phyloP scores from a whole-genome alignment of 2,329 filamentous ascomycete species.

The Geosmithia putterillii region DNA sequence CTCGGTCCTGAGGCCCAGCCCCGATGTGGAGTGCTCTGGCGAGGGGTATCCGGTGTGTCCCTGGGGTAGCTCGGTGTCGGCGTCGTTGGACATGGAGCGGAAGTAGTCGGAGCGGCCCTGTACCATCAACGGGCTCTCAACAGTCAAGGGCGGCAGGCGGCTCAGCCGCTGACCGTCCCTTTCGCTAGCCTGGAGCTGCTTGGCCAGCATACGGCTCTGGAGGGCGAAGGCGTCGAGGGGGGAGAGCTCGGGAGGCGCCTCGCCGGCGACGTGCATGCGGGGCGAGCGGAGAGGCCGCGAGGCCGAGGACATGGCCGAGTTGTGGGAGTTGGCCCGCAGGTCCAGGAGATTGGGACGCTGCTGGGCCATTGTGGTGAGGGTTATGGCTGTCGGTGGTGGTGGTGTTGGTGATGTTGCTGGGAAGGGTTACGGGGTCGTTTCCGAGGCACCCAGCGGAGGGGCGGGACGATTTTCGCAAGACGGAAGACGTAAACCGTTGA shows the following conservation, averaged over 20 bases:
- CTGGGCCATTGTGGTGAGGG: constrained; percentile 4
- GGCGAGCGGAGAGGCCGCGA: constrained; percentile 56
- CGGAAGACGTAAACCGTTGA: neutral
- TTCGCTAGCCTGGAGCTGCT: constrained; percentile 70
- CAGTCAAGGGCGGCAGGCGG: constrained; percentile 70
- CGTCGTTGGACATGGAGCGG: constrained; percentile 58
- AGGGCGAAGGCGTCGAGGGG: constrained; percentile 91
- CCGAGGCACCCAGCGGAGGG: neutral
- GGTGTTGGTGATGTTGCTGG: neutral
- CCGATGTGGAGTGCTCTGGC: constrained; percentile 11
- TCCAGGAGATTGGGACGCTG: constrained; percentile 41
- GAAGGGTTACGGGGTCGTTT: neutral
- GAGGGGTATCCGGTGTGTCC: constrained; percentile 2
- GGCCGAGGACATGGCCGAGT: constrained; percentile 29
- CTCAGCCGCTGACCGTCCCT: constrained; percentile 70
- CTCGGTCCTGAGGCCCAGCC: constrained; percentile 37
- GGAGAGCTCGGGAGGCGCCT: constrained; percentile 79
- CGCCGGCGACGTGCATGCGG: constrained; percentile 63
- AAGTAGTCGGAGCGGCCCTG: constrained; percentile 73
- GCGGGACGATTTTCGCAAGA: neutral
- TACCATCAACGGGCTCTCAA: constrained; percentile 65
- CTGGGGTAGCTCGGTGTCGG: constrained; percentile 29
- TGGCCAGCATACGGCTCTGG: constrained; percentile 78
- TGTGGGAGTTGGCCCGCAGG: constrained; percentile 43
- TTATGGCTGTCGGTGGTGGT: neutral